Conservation (phyloP, 768 basidiomycete genomes). For the Kwoniella heveanensis region DNA sequence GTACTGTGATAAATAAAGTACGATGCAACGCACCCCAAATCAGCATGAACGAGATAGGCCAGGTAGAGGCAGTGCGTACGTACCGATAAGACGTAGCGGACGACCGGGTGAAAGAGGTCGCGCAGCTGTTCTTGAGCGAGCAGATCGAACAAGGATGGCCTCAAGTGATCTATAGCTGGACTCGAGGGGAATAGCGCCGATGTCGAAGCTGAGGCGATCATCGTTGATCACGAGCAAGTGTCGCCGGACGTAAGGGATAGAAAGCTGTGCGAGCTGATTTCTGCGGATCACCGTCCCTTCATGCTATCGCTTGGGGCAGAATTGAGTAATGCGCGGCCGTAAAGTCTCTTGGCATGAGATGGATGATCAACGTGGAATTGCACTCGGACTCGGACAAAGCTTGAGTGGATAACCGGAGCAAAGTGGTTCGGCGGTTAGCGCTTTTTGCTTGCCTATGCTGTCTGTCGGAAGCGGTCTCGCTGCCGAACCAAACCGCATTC, state of each 20-base stretch:
- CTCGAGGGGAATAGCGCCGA: background rate
- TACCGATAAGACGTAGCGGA: slow-evolving; percentile 91
- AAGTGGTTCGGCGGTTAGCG: background rate
- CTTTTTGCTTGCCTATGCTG: background rate
- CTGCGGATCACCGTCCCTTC: no score
- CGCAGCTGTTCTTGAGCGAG: slow-evolving; percentile 90
- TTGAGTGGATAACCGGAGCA: background rate
- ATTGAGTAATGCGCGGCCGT: no score
- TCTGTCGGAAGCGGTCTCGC: background rate
- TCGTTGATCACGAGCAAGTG: background rate
- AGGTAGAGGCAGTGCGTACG: slow-evolving; percentile 46
- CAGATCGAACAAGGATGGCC: slow-evolving; percentile 73
- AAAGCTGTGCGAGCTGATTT: no score
- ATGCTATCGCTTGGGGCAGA: no score
- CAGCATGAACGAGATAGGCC: no score
- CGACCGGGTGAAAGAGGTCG: slow-evolving; percentile 86
- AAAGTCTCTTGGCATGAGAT: no score
- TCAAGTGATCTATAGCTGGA: slow-evolving; percentile 1
- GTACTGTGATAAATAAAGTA: slow-evolving; percentile 66
- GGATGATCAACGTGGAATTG: background rate
- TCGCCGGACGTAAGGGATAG: no score
- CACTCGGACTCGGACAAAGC: background rate
- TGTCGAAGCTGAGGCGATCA: background rate
- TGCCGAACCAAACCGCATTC: background rate
- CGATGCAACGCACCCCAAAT: no score